A percentile compares a stretch with the other conserved stretches of the same genome.
These are phyloP conservation scores for Aspergillus biplanus DNA, from an alignment of 495 filamentous ascomycete genomes.

Conservation along the genomic window DNA sequence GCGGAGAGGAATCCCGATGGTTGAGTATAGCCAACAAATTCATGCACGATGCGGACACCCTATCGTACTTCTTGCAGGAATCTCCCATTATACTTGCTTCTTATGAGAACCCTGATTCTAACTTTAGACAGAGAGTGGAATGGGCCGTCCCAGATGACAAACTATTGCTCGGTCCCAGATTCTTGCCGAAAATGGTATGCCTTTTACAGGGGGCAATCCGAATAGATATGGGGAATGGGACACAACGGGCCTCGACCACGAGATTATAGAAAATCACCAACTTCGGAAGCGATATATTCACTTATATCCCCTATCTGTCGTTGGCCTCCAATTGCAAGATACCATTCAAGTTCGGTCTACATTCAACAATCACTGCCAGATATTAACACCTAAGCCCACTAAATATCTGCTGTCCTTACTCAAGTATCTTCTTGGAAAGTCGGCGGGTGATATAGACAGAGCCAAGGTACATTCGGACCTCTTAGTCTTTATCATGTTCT, in stretches of 20 bases:
- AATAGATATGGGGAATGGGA: slow-evolving; percentile 7
- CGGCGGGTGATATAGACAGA: slow-evolving; percentile 9
- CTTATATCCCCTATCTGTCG: slow-evolving; percentile 23
- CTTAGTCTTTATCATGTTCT: slow-evolving; percentile 20
- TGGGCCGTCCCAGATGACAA: slow-evolving; percentile 11
- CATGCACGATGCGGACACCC: not conserved
- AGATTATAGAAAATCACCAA: not conserved
- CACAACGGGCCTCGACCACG: not conserved
- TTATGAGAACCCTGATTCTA: not conserved
- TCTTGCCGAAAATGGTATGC: not conserved
- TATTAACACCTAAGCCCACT: slow-evolving; percentile 25
- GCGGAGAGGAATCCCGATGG: not conserved
- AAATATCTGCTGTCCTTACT: slow-evolving; percentile 17
- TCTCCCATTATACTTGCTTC: not conserved
- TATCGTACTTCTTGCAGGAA: not conserved
- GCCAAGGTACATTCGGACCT: slow-evolving; percentile 19
- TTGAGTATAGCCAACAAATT: slow-evolving; percentile 2
- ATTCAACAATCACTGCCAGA: slow-evolving; percentile 13
- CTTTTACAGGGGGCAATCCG: not conserved
- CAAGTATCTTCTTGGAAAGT: slow-evolving; percentile 15
- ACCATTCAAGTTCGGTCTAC: slow-evolving; percentile 24
- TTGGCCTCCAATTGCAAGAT: slow-evolving; percentile 24
- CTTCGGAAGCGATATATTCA: not conserved
- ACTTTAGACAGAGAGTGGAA: slow-evolving; percentile 1
- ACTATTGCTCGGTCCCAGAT: slow-evolving; percentile 1